Evolutionary conservation across 1,139 yeast species (phyloP).

Genomic region (Candida sojae): DNA sequence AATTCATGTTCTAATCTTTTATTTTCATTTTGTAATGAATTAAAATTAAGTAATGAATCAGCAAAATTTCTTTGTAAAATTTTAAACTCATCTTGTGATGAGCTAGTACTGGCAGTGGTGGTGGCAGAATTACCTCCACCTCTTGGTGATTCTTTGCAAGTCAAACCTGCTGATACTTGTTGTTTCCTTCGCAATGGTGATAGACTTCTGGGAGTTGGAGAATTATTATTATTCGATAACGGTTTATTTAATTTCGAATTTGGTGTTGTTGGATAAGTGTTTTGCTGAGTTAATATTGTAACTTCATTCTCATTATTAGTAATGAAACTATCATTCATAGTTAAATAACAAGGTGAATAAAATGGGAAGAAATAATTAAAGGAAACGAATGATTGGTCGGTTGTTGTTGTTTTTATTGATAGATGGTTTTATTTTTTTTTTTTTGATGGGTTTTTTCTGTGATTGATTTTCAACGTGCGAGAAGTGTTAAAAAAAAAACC

Average conservation of each 20-base stretch:
- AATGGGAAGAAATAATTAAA: no score
- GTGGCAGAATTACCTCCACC: neutral
- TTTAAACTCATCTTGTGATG: slow-evolving; percentile 13
- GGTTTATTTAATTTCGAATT: slow-evolving; percentile 3
- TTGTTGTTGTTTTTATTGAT: no score
- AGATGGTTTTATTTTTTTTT: no score
- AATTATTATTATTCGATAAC: slow-evolving; percentile 5
- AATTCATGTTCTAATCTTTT: slow-evolving; percentile 26
- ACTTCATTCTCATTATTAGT: slow-evolving; percentile 9
- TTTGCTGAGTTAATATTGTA: slow-evolving; percentile 8
- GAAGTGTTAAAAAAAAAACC: no score
- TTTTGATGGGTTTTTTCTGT: no score
- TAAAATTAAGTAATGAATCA: slow-evolving; percentile 26
- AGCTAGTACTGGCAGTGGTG: neutral
- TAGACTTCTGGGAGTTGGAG: slow-evolving; percentile 5
- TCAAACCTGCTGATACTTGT: slow-evolving; percentile 1
- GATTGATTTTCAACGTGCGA: no score
- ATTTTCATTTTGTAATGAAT: slow-evolving; percentile 21
- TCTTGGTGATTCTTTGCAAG: neutral
- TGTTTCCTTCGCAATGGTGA: slow-evolving; percentile 7
- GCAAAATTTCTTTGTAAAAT: slow-evolving; percentile 29
- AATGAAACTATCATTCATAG: slow-evolving; percentile 7
- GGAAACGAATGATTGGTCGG: no score
- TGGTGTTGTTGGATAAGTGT: neutral
- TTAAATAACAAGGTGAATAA: neutral